Conservation (phyloP, 805 yeast species). For the Yamadazyma endophytica region DNA sequence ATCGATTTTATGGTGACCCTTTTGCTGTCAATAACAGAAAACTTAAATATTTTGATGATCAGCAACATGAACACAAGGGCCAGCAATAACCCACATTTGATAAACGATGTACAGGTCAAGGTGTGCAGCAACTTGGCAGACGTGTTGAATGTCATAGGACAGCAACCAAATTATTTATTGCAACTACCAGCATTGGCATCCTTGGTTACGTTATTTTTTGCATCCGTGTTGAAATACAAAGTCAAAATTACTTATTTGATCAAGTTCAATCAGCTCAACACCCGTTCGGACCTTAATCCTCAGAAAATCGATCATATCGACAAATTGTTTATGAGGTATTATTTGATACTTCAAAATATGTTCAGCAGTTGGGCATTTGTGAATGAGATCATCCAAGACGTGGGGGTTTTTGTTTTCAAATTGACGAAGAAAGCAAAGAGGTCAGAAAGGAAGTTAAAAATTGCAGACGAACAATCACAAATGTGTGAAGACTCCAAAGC, state of each 20-base stretch:
- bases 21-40: too few relatives aligned
- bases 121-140: not conserved
- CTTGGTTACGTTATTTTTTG: slow-evolving; percentile 5
- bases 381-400: too few relatives aligned
- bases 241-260: slow-evolving; percentile 8
- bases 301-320: not conserved
- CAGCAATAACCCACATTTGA: slow-evolving; percentile 2
- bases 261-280: slow-evolving; percentile 4
- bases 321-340: not conserved
- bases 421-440: too few relatives aligned
- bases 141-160: not conserved
- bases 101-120: not conserved
- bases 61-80: not conserved
- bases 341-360: too few relatives aligned
- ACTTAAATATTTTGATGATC: not conserved
- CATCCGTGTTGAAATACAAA: slow-evolving; percentile 7
- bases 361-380: too few relatives aligned
- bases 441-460: not conserved
- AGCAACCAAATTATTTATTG: not conserved
- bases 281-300: not conserved
- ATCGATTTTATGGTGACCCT: too few relatives aligned
- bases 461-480: not conserved
- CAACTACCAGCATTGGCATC: slow-evolving; percentile 9
- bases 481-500: not conserved
- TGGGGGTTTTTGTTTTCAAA: too few relatives aligned